Base-by-base conservation (phyloP, 805 yeast species). In the Pichia manshurica region DNA sequence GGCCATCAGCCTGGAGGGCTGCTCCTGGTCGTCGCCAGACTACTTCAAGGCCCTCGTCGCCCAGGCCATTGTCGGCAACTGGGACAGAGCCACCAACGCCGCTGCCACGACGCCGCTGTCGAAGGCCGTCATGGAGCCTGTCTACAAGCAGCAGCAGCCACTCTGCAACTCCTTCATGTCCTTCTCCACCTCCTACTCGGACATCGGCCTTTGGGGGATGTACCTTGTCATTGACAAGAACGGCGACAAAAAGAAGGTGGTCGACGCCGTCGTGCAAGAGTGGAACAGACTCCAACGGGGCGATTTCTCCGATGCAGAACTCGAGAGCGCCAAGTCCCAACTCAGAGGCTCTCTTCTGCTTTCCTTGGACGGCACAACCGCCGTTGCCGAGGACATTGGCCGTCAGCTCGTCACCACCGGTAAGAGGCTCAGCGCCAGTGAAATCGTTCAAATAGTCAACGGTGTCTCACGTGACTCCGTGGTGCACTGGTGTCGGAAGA, bases 141-240 rank as follows among this genome's bases (percentile, higher is more conserved):
- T n/a, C 6, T 17, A 1, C 13, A 75, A 62, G 0, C 76, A 81
- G 50, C 74, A 74, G 4, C 35, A 28, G 21, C 85, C 88, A 3
- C 70, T 89, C 50, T 96, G 97, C 47, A 93, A 93, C 69, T 86
- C 96, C 7, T 93, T 84, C 70, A 85, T 89, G 96, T 88, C 96
- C 5, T 93, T 91, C 69, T 87, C 96, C 28, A 93, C 99, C 2
- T 87, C 96, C 1, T 93, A 93, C 68, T 90, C 96, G 10, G 99
- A 93, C 68, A 86, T 96, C 12, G 99, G 99, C 8, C 71, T 93
- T 46, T 91, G 97, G 97, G 99, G 99, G 32, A 84, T 91, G 58
- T 93, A 93, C 64, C 74, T 93, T 51, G 87, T 88, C 7, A 80
- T 95, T 20, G 96, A 91, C 57, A 82, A 81, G 60, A 76, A 75